Percentiles rank a stretch among this genome's conserved stretches.
Conservation (phyloP, 2,329 filamentous ascomycete species). For the Stachybotrys echinatus region DNA sequence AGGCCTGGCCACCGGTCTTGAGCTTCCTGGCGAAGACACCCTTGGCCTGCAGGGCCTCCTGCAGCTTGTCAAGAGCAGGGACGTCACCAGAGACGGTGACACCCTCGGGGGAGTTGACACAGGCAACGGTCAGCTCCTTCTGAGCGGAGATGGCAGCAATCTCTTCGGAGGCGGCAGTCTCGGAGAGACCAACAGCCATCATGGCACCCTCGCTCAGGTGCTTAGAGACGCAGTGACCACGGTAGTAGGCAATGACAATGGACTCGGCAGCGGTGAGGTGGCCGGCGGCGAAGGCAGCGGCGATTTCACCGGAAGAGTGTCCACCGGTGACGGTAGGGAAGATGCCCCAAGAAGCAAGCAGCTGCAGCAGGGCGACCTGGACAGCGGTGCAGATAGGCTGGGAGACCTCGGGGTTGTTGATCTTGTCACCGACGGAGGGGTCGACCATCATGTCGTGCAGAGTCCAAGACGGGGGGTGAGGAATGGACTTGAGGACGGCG, state of each 20-base stretch:
- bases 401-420: slow-evolving; percentile 29
- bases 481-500: slow-evolving; percentile 13
- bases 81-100: slow-evolving; percentile 21
- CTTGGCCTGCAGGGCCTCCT: slow-evolving; percentile 11
- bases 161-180: slow-evolving; percentile 14
- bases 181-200: slow-evolving; percentile 29
- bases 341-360: slow-evolving; percentile 29
- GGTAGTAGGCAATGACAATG: slow-evolving; percentile 21
- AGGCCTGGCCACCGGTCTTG: slow-evolving; percentile 16
- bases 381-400: slow-evolving; percentile 33
- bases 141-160: slow-evolving; percentile 10
- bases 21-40: slow-evolving; percentile 19
- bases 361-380: slow-evolving; percentile 31
- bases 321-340: slow-evolving; percentile 28
- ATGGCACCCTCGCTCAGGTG: slow-evolving; percentile 23
- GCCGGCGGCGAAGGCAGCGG: slow-evolving; percentile 33
- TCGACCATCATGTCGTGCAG: background rate
- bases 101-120: slow-evolving; percentile 20
- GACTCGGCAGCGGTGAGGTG: slow-evolving; percentile 24
- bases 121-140: slow-evolving; percentile 26
- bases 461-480: slow-evolving; percentile 4
- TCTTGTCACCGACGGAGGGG: background rate
- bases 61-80: slow-evolving; percentile 16
- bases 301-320: slow-evolving; percentile 40
- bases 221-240: slow-evolving; percentile 19